Evolutionary conservation across 1,139 yeast genomes (phyloP).

Genomic region (Saccharomyces pastorianus): DNA sequence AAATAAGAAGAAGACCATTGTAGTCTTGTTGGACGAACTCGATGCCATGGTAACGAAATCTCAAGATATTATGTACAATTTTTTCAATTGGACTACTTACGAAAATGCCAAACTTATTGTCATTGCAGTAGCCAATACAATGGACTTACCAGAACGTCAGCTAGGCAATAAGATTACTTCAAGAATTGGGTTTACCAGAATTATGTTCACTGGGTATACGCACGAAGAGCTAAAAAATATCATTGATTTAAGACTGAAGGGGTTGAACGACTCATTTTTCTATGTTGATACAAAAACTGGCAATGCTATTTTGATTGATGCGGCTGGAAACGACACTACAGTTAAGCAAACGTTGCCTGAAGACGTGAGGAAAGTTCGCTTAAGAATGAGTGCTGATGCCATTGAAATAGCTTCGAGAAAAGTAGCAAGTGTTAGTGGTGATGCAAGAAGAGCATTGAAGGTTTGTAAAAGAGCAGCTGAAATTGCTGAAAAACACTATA

Average conservation of each 20-base stretch:
- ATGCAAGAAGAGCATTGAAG: conserved; percentile 86
- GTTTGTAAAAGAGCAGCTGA: conserved; percentile 88
- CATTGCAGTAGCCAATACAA: conserved; percentile 90
- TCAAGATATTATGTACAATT: conserved; percentile 87
- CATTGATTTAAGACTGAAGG: conserved; percentile 60
- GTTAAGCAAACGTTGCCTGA: conserved; percentile 10
- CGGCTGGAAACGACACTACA: conserved; percentile 9
- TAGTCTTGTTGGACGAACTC: conserved; percentile 82
- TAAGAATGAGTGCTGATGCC: conserved; percentile 61
- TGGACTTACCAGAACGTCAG: conserved; percentile 91
- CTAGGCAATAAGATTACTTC: conserved; percentile 85
- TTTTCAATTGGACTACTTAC: conserved; percentile 95
- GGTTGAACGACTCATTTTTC: conserved; percentile 37
- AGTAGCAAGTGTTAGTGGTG: conserved; percentile 95
- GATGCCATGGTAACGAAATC: conserved; percentile 84
- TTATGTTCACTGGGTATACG: conserved; percentile 84
- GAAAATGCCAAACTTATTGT: conserved; percentile 72
- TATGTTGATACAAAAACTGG: conserved; percentile 30
- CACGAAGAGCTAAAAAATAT: conserved; percentile 70
- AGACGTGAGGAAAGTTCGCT: conserved; percentile 31
- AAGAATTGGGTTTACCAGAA: conserved; percentile 78
- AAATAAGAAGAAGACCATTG: conserved; percentile 40
- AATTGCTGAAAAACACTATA: conserved; percentile 61
- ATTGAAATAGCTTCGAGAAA: conserved; percentile 87
- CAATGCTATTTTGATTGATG: conserved; percentile 24